phyloP scores from a whole-genome alignment of 2,329 filamentous ascomycete species.

The Aureobasidium sp. region DNA sequence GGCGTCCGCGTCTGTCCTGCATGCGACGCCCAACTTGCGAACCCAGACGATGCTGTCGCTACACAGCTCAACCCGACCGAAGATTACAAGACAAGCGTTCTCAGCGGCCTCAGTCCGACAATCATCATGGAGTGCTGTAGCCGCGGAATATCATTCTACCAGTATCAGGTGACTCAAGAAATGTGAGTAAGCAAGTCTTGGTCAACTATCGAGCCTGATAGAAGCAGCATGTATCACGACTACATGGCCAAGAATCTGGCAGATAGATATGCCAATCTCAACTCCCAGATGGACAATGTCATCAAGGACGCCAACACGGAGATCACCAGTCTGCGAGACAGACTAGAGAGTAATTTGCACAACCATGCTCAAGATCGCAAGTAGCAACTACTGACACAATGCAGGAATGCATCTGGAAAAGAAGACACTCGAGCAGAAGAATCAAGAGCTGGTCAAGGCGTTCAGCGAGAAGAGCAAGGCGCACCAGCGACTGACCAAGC shows the following conservation, averaged over 20 bases:
- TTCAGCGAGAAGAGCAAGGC: slow-evolving; percentile 64
- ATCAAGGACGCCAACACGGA: slow-evolving; percentile 68
- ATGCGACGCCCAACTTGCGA: slow-evolving; percentile 59
- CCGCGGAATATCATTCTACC: slow-evolving; percentile 73
- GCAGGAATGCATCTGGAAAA: slow-evolving; percentile 53
- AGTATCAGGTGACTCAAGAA: slow-evolving; percentile 76
- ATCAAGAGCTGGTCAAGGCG: slow-evolving; percentile 59
- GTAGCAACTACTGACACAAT: slow-evolving; percentile 5
- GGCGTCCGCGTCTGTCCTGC: slow-evolving; percentile 61
- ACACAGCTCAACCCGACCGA: slow-evolving; percentile 70
- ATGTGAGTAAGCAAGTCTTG: slow-evolving; percentile 47
- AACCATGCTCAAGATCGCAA: no score
- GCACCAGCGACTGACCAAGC: slow-evolving; percentile 56
- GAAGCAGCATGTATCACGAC: slow-evolving; percentile 63
- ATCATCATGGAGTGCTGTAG: slow-evolving; percentile 81
- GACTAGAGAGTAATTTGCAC: slow-evolving; percentile 48
- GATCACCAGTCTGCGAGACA: slow-evolving; percentile 57
- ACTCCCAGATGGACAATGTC: slow-evolving; percentile 60
- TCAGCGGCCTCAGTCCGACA: slow-evolving; percentile 73
- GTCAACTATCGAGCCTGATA: not conserved
- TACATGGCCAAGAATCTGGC: slow-evolving; percentile 62
- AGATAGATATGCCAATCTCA: slow-evolving; percentile 61
- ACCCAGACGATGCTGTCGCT: slow-evolving; percentile 66
- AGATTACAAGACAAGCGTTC: slow-evolving; percentile 79
- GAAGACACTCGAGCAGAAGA: slow-evolving; percentile 57